Base-by-base conservation (phyloP, 805 yeast species). In the Candida tibetensis region DNA sequence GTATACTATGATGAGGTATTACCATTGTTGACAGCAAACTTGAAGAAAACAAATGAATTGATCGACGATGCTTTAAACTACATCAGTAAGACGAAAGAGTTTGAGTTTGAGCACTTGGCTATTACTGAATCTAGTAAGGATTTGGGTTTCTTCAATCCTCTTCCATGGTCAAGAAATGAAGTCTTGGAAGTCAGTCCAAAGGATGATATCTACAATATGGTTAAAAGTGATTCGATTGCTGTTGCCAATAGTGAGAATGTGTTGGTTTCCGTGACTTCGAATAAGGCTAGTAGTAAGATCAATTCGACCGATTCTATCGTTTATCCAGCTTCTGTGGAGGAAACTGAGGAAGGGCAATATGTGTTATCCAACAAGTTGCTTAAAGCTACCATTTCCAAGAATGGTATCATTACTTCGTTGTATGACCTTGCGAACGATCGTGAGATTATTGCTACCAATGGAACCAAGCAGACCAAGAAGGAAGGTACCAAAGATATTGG, bases 1-100 rank as follows among this genome's bases (percentile, higher is more conserved):
- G 96, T 93, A 10, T 91, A 69, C 45, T 69, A 93, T 56, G 80
- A 77, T 34, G 89, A 88, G 51, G 97, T 91, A 7, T 77, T 81
- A 55, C 90, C 91, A 22, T 81, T 86, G 77, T 72, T 90, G 50
- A 69, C 66, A 4, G 63, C 71, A 12, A 83, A 82, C 17, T 65
- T 83, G 41, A 62, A 68, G 14, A 64, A 66, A 16, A 81, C 82
- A 28, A 71, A 74, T 28, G 49, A 62, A 4, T 66, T 93, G 52
- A 72, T 79, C 21, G 48, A 63, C 2, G 66, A 71, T 1, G 82
- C 86, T 1, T 53, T 78, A 32, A 47, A 58, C 2, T 12, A 34
- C 30, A 19, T 41, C 23, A 36, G 30, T 16, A 17, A 26, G 15
- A 10, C 6, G 22, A 19, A 18, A 4, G 25, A 32, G 25, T 3